Evolutionary conservation across 2,329 filamentous ascomycete genomes (phyloP).

Genomic region (Pyrenochaeta sp.): DNA sequence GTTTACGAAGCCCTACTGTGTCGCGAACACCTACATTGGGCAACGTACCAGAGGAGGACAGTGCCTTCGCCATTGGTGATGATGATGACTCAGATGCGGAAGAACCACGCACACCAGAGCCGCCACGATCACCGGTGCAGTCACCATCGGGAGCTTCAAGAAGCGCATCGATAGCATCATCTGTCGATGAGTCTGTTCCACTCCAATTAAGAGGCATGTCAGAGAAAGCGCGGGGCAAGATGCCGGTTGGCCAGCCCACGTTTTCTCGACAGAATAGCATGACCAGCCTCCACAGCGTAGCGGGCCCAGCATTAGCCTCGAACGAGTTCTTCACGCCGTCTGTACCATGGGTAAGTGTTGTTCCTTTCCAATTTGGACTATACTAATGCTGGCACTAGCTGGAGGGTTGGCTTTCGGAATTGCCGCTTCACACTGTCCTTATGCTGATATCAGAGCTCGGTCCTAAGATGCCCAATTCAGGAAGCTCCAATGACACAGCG

Average conservation of each 20-base stretch:
- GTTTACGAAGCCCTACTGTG: conserved; percentile 68
- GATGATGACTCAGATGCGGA: conserved; percentile 72
- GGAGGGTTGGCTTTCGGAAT: conserved; percentile 89
- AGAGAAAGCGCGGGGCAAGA: conserved; percentile 95
- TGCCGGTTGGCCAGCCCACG: conserved; percentile 81
- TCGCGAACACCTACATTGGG: conserved; percentile 66
- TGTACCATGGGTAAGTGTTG: conserved; percentile 69
- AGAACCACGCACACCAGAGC: conserved; percentile 56
- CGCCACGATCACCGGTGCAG: conserved; percentile 39
- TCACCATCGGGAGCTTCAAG: conserved; percentile 57
- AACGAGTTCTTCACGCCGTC: conserved; percentile 78
- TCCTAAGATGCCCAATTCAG: conserved; percentile 61
- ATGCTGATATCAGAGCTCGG: conserved; percentile 72
- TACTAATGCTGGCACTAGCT: conserved; percentile 64
- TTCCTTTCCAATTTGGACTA: background rate
- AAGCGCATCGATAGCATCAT: conserved; percentile 73
- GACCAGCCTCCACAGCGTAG: conserved; percentile 76
- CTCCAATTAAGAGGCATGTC: conserved; percentile 90
- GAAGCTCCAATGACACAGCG: conserved; percentile 48
- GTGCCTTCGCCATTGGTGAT: conserved; percentile 87
- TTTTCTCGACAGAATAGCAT: conserved; percentile 93
- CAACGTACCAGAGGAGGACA: conserved; percentile 79
- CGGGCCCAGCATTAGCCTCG: conserved; percentile 64
- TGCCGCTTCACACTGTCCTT: conserved; percentile 87
- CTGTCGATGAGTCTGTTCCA: conserved; percentile 80